Evolutionary conservation across 192 early-diverging fungal species (phyloP).

Genomic region (Backusella morwellensis): DNA sequence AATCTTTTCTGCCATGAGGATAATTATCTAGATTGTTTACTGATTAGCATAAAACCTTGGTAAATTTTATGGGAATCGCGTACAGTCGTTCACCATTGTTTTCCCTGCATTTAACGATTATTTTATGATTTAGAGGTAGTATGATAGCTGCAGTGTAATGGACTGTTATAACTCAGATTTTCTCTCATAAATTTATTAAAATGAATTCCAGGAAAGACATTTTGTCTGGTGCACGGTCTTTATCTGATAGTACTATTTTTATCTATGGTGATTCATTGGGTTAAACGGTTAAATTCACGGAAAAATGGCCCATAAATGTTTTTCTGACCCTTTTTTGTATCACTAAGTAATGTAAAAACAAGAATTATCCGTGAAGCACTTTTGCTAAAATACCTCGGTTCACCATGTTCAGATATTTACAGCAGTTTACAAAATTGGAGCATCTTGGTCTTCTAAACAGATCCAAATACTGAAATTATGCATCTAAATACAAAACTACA

Average conservation of each 20-base stretch:
- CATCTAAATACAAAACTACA: neutral
- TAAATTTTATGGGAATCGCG: neutral
- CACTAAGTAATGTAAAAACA: neutral
- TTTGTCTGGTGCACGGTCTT: neutral
- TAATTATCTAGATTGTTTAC: neutral
- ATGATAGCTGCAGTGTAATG: neutral
- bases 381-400: neutral
- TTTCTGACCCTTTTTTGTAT: neutral
- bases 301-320: neutral
- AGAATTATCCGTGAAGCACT: neutral
- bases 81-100: neutral
- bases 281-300: neutral
- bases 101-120: neutral
- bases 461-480: neutral
- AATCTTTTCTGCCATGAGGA: neutral
- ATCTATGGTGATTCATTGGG: neutral
- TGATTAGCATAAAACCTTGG: neutral
- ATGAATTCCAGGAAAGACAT: neutral
- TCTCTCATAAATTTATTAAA: neutral
- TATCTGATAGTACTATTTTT: neutral
- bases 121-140: neutral
- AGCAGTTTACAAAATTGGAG: too few relatives aligned
- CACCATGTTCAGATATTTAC: too few relatives aligned
- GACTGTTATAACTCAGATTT: neutral
- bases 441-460: neutral